Conservation (phyloP, 805 yeast species). For the Pichia rugopelliculosa region DNA sequence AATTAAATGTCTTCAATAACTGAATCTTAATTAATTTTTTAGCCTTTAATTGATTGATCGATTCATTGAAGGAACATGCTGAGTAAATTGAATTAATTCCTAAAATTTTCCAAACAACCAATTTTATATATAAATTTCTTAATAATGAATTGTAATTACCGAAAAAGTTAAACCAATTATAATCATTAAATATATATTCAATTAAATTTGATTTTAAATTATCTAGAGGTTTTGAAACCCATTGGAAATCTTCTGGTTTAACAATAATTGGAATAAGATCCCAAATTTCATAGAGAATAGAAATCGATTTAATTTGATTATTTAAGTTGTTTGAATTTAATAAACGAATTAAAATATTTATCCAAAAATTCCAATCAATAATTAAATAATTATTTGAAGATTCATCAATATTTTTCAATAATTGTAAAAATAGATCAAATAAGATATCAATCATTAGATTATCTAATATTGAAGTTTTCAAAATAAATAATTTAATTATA, state of each 20-base stretch:
- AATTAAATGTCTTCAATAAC: slow-evolving; percentile 25
- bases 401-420: slow-evolving; percentile 19
- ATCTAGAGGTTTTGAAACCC: slow-evolving; percentile 32
- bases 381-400: slow-evolving; percentile 5
- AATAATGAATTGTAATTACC: slow-evolving; percentile 78
- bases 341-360: slow-evolving; percentile 50
- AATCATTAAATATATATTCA: slow-evolving; percentile 44
- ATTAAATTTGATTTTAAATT: slow-evolving; percentile 43
- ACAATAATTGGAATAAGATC: slow-evolving; percentile 44
- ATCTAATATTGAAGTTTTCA: slow-evolving; percentile 21
- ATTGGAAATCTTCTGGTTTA: slow-evolving; percentile 14
- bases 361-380: slow-evolving; percentile 75
- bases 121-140: slow-evolving; percentile 58
- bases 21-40: slow-evolving; percentile 24
- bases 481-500: slow-evolving; percentile 18
- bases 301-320: slow-evolving; percentile 53
- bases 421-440: slow-evolving; percentile 20
- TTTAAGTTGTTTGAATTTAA: slow-evolving; percentile 56
- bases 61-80: slow-evolving; percentile 13
- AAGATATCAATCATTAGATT: slow-evolving; percentile 18
- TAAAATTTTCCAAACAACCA: slow-evolving; percentile 58
- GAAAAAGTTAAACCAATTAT: slow-evolving; percentile 50
- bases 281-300: slow-evolving; percentile 71
- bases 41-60: slow-evolving; percentile 11
- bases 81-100: slow-evolving; percentile 23